Base-by-base conservation (phyloP, 257 asterid species). In the Solanum phureja region DNA sequence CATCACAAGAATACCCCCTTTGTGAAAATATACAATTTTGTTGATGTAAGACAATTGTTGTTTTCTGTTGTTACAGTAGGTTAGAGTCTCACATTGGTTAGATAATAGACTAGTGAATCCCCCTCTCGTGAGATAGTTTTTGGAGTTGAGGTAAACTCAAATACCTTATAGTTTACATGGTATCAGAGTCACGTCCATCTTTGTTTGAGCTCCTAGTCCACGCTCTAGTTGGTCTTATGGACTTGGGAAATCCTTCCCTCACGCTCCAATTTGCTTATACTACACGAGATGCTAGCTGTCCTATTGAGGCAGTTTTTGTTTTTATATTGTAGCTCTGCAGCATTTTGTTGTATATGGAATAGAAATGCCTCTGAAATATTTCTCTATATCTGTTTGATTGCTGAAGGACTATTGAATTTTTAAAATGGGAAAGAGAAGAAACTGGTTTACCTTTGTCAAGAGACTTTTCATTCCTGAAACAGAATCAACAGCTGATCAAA, bases 371-470 rank as follows among this genome's bases (percentile, higher is more conserved):
- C 27, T 6, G 34, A 66, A 68, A 40, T 19, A 44, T 18, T 44
- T 46, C 2, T 81, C 68, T 58, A 38, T 49, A 87, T 83, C 40
- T 27, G 14, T 46, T 49, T 86, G 79, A 19, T 83, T 86, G 44
- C 72, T 85, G 87, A 71, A 83, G 56, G 23, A 23, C 71, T 40
- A 46, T 83, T 23, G 87, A 90, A 88, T 33, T 64, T 81, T 19
- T 35, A 56, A 74, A 81, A 95, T 95, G 98, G 98, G 95, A 79
- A 95, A 90, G 96, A 93, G 91, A 86, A 92, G 91, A 87, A 84
- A 94, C 62, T 94, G 98, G 96, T 91, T 96, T 87, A 90, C 91
- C 89, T 94, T 87, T 91, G 94, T 93, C 90, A 96, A 93, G 85
- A 91, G 93, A 87, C 87, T 96, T 46, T 93, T 95, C 92, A 89